These are phyloP conservation scores for Vishniacozyma victoriae DNA, from an alignment of 768 basidiomycete genomes.

Conservation along the genomic window DNA sequence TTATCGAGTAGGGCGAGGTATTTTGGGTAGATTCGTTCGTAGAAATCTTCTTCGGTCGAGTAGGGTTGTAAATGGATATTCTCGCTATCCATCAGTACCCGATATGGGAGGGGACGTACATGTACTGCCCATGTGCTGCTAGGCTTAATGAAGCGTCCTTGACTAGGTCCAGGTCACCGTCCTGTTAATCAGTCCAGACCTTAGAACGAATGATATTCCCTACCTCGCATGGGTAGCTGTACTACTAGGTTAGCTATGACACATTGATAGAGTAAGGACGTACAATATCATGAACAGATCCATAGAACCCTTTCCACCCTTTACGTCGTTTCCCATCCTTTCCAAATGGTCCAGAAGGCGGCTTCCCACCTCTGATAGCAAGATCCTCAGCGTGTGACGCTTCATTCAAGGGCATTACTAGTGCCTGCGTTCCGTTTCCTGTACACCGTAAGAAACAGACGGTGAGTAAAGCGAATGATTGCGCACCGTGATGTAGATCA, in stretches of 20 bases:
- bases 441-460: neutral
- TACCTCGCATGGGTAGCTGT: slow-evolving; percentile 78
- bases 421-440: slow-evolving; percentile 90
- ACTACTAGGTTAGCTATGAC: slow-evolving; percentile 15
- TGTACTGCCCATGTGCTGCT: slow-evolving; percentile 75
- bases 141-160: slow-evolving; percentile 82
- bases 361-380: slow-evolving; percentile 42
- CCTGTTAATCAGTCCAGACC: slow-evolving; percentile 52
- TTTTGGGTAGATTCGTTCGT: slow-evolving; percentile 63
- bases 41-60: slow-evolving; percentile 66
- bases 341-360: slow-evolving; percentile 45
- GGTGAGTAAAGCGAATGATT: neutral
- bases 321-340: slow-evolving; percentile 45
- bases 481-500: slow-evolving; percentile 77
- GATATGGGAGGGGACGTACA: slow-evolving; percentile 45
- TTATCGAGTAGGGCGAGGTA: slow-evolving; percentile 62
- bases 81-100: slow-evolving; percentile 26
- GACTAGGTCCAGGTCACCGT: slow-evolving; percentile 69
- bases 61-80: slow-evolving; percentile 71
- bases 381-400: slow-evolving; percentile 68
- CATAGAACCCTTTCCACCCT: slow-evolving; percentile 61
- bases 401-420: slow-evolving; percentile 86
- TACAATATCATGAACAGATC: slow-evolving; percentile 86
- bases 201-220: slow-evolving; percentile 8
- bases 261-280: slow-evolving; percentile 46